Percentiles rank a stretch among this genome's conserved stretches.
These are phyloP conservation scores for Cladosporium velox DNA, from an alignment of 2,329 filamentous ascomycete genomes.

Conservation along the genomic window DNA sequence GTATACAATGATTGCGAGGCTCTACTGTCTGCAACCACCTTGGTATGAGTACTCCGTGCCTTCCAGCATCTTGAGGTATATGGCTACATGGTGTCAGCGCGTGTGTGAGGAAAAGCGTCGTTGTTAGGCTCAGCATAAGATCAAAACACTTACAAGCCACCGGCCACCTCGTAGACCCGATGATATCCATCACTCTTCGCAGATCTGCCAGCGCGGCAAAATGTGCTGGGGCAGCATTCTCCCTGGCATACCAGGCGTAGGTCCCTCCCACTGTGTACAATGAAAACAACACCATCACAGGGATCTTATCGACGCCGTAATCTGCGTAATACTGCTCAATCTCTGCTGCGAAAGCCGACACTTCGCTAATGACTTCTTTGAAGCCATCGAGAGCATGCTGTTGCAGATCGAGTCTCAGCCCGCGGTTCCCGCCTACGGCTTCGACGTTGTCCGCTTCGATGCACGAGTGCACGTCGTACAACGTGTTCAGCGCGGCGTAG, in stretches of 20 bases:
- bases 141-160: conserved; percentile 3
- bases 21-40: not conserved
- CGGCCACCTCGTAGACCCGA: not conserved
- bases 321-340: conserved; percentile 16
- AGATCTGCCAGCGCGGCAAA: conserved; percentile 20
- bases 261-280: conserved; percentile 25
- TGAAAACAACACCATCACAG: conserved; percentile 22
- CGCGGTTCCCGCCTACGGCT: conserved; percentile 11
- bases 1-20: not conserved
- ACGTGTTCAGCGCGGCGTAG: conserved; percentile 22
- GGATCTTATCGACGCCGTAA: conserved; percentile 19
- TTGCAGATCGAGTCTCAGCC: conserved; percentile 14
- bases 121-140: not conserved
- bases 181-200: conserved; percentile 9
- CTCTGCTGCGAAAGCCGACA: conserved; percentile 22
- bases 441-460: conserved; percentile 26
- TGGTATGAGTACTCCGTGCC: not conserved
- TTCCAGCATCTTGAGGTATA: conserved; percentile 13
- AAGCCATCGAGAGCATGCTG: conserved; percentile 27
- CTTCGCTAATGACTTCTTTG: conserved; percentile 19
- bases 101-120: not conserved
- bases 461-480: conserved; percentile 29
- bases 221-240: conserved; percentile 22
- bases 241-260: conserved; percentile 26
- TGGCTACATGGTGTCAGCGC: not conserved